Evolutionary conservation across 352 stramenopile species (phyloP), one percentile per base, ranked within the genome.

Genomic region (Thalassiosira sp.): DNA sequence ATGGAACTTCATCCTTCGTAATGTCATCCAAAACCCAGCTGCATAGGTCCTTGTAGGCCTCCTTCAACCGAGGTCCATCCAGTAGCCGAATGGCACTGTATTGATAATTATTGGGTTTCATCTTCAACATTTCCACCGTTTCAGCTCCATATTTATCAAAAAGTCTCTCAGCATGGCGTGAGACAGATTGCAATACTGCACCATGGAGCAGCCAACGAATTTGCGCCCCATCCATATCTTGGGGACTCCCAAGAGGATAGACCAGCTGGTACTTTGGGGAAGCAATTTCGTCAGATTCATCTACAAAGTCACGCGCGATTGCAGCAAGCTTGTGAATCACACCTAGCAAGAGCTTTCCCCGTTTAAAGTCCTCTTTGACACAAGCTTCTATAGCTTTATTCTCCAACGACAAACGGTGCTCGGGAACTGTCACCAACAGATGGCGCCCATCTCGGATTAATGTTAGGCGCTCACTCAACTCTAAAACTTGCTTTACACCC

Each of bases 391-490:
- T 37, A 11, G 59, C 59, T 24, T 68, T 68, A 43, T 68, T 68
- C 37, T 68, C 59, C 40, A 45, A 22, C 18, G 59, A 68, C 6
- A 68, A 16, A 3, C 59, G 59, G 1, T 68, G 59, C 22, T 68
- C 59, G 1, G 59, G 59, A 1, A 68, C 59, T 43, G 59, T 68
- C 1, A 68, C 40, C 10, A 68, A 5, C 42, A 53, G 0, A n/a
- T 68, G 59, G 1, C 59, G 10, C 0, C 45, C 25, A 45, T 45
- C 25, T 25, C 1, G 1, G 7, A 56, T 56, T 27, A 8, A 46
- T 45, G 43, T 24, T 10, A 68, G 42, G 24, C n/a, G 1, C 5
- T 1, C 13, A 25, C 40, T 22, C n/a, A 68, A 13, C 18, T 53
- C 3, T 15, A 1, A 5, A 7, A 24, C 59, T 45, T 58, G 1